phyloP scores from a whole-genome alignment of 1,284 basidiomycete genomes.

The Xerocomus nothofagi region DNA sequence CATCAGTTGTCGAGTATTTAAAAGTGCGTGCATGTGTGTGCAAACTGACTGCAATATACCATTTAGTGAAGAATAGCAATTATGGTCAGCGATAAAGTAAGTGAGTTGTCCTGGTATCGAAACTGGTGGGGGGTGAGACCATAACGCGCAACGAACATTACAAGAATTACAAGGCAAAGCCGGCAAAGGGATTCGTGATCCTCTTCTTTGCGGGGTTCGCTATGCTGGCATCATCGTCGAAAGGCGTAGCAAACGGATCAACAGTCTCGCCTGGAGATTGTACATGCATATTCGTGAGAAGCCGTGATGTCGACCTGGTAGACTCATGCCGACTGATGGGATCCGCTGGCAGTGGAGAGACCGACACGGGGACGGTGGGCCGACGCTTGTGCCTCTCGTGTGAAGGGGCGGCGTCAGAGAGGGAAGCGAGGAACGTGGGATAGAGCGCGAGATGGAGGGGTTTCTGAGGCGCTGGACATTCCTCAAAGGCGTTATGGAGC shows the following conservation, averaged over 20 bases:
- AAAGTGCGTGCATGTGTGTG: constrained; percentile 6
- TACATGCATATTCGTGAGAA: constrained; percentile 48
- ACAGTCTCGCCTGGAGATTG: constrained; percentile 37
- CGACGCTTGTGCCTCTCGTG: constrained; percentile 32
- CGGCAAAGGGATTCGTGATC: constrained; percentile 32
- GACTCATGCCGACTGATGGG: constrained; percentile 29
- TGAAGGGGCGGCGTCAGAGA: not conserved
- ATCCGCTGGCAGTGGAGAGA: constrained; percentile 19
- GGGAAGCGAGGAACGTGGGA: constrained; percentile 14
- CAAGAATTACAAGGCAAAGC: constrained; percentile 26
- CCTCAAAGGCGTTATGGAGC: constrained; percentile 53
- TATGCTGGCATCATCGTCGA: constrained; percentile 64
- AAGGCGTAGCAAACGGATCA: constrained; percentile 73
- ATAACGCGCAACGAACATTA: not conserved
- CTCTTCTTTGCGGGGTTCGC: constrained; percentile 16
- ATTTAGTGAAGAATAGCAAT: constrained; percentile 8
- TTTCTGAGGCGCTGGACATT: constrained; percentile 20
- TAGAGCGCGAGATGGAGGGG: constrained; percentile 22
- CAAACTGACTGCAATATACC: constrained; percentile 9
- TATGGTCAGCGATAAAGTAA: constrained; percentile 20
- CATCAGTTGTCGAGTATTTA: constrained; percentile 14
- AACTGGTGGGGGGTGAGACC: not conserved
- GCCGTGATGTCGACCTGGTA: constrained; percentile 44
- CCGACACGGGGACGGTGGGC: constrained; percentile 29
- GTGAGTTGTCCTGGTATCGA: not conserved